phyloP scores from a whole-genome alignment of 2,329 filamentous ascomycete genomes.

The Keithomyces neogunnii region DNA sequence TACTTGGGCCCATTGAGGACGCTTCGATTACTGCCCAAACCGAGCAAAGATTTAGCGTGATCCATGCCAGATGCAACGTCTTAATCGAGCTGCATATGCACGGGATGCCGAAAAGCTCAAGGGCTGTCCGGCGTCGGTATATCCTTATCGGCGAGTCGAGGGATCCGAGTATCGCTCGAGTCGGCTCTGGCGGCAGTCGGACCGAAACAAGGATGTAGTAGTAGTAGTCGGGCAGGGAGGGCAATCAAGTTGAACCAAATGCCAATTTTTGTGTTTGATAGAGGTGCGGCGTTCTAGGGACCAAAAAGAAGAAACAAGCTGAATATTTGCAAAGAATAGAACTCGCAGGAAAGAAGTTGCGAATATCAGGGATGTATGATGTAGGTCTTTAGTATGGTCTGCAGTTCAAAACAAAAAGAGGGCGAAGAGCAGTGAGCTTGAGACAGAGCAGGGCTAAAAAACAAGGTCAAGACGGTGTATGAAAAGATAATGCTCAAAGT shows the following conservation, averaged over 20 bases:
- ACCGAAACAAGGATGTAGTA: not conserved
- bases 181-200: not conserved
- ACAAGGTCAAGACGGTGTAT: not conserved
- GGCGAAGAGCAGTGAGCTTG: not conserved
- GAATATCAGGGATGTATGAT: not conserved
- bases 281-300: not conserved
- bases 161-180: not conserved
- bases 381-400: not conserved
- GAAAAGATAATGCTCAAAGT: not conserved
- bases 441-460: not conserved
- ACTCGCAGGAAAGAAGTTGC: not conserved
- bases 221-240: not conserved
- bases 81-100: not conserved
- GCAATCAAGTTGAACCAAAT: not conserved
- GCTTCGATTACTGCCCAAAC: slow-evolving; percentile 26
- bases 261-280: not conserved
- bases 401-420: not conserved
- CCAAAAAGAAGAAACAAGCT: not conserved
- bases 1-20: slow-evolving; percentile 18
- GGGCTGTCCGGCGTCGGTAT: not conserved
- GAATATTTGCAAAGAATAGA: not conserved
- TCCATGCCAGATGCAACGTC: slow-evolving; percentile 14
- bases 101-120: not conserved
- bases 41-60: slow-evolving; percentile 21
- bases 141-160: not conserved